phyloP scores from a whole-genome alignment of 345 rosid genomes.

The Salix caprea region DNA sequence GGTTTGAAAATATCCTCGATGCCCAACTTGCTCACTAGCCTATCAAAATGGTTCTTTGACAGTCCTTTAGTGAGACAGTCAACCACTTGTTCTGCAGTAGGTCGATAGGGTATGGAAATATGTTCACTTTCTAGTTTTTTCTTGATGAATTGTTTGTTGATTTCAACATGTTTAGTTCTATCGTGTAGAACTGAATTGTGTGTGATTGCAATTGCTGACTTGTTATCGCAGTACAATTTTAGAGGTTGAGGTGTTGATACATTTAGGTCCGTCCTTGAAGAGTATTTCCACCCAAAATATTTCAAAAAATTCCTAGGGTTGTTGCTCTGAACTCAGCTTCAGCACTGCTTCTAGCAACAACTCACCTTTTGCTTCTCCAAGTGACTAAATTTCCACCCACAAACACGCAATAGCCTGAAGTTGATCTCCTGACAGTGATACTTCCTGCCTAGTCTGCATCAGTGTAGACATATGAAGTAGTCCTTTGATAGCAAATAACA shows the following conservation, averaged over 20 bases:
- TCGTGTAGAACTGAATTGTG: not conserved
- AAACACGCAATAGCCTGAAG: not conserved
- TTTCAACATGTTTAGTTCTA: not conserved
- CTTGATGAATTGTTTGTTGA: not conserved
- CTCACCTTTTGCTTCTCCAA: not conserved
- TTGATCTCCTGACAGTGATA: not conserved
- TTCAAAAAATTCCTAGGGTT: too few species aligned
- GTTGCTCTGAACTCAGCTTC: not conserved
- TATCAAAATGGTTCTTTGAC: not conserved
- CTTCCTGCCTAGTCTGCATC: not conserved
- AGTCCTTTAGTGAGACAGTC: not conserved
- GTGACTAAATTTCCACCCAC: not conserved
- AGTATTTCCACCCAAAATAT: too few species aligned
- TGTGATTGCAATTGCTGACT: not conserved
- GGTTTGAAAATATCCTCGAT: not conserved
- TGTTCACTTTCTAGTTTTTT: not conserved
- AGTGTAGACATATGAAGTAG: not conserved
- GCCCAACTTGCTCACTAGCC: not conserved
- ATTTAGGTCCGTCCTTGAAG: too few species aligned
- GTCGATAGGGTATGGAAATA: too few species aligned
- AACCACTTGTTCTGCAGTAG: not conserved
- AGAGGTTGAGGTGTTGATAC: not conserved
- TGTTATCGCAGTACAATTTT: not conserved
- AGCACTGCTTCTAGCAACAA: not conserved
- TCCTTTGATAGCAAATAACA: not conserved